These are phyloP conservation scores for Capronia americana DNA, from an alignment of 2,329 filamentous ascomycete genomes.

Conservation along the genomic window DNA sequence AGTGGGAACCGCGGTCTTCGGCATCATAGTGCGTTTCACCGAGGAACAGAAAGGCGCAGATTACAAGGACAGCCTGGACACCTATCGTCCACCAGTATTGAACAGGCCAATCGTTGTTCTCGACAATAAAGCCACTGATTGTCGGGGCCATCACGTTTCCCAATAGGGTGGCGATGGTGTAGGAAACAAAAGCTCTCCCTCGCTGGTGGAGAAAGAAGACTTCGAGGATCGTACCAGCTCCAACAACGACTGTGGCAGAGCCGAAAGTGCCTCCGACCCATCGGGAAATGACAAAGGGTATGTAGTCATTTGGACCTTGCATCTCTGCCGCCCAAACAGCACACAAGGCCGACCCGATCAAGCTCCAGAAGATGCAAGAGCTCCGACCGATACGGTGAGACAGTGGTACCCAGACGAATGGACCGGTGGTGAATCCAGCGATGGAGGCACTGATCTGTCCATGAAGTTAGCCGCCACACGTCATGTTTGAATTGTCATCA, in stretches of 20 bases:
- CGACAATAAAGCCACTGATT: conserved; percentile 33
- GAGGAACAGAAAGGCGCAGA: too few relatives aligned
- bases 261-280: too few relatives aligned
- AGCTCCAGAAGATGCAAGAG: conserved; percentile 39
- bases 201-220: conserved; percentile 41
- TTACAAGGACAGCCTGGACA: too few relatives aligned
- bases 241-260: too few relatives aligned
- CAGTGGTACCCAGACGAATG: conserved; percentile 38
- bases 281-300: conserved; percentile 26
- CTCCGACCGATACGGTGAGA: conserved; percentile 33
- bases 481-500: too few relatives aligned
- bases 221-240: conserved; percentile 19
- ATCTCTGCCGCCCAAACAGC: conserved; percentile 41
- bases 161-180: conserved; percentile 27
- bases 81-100: conserved; percentile 37
- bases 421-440: conserved; percentile 36
- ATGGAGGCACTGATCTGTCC: conserved; percentile 20
- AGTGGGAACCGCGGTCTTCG: too few relatives aligned
- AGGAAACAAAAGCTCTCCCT: conserved; percentile 38
- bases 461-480: too few relatives aligned
- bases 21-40: too few relatives aligned
- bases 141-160: conserved; percentile 26
- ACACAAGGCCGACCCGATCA: conserved; percentile 30
- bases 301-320: conserved; percentile 37
- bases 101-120: conserved; percentile 27